These are phyloP conservation scores for Hericium rajendrae DNA, from an alignment of 768 basidiomycete species.

Conservation along the genomic window DNA sequence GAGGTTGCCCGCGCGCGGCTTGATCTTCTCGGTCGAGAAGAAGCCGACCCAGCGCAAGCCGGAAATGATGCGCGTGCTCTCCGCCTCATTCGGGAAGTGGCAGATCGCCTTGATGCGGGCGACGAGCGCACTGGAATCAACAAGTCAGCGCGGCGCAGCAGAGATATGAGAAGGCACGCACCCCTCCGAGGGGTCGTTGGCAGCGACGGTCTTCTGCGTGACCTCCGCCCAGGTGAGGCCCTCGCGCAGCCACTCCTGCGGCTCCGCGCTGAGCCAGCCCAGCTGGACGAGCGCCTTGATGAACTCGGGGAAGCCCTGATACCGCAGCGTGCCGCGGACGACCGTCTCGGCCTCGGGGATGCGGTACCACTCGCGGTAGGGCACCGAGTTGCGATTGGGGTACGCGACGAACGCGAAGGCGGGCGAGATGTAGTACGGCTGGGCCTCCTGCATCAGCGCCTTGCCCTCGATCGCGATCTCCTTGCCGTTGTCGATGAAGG, in stretches of 20 bases:
- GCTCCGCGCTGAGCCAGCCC: conserved; percentile 72
- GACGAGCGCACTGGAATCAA: conserved; percentile 53
- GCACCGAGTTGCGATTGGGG: conserved; percentile 90
- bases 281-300: conserved; percentile 79
- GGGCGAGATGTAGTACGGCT: conserved; percentile 91
- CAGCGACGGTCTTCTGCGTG: conserved; percentile 64
- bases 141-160: too few species aligned
- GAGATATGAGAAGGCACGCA: conserved; percentile 26
- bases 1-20: conserved; percentile 60
- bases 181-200: conserved; percentile 61
- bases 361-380: conserved; percentile 84
- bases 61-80: conserved; percentile 71
- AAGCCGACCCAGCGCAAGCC: conserved; percentile 92
- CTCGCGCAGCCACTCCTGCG: conserved; percentile 70
- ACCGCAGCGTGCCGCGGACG: conserved; percentile 87
- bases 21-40: conserved; percentile 62
- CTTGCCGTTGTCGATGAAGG: conserved; percentile 62
- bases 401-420: conserved; percentile 95
- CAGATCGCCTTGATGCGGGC: conserved; percentile 60
- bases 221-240: conserved; percentile 79
- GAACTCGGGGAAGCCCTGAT: conserved; percentile 96
- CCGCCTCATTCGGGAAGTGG: conserved; percentile 61
- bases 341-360: conserved; percentile 93
- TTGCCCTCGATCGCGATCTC: conserved; percentile 59
- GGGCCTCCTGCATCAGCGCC: conserved; percentile 84